Conservation (phyloP, 2,329 filamentous ascomycete species). For the Diaporthe capsici region DNA sequence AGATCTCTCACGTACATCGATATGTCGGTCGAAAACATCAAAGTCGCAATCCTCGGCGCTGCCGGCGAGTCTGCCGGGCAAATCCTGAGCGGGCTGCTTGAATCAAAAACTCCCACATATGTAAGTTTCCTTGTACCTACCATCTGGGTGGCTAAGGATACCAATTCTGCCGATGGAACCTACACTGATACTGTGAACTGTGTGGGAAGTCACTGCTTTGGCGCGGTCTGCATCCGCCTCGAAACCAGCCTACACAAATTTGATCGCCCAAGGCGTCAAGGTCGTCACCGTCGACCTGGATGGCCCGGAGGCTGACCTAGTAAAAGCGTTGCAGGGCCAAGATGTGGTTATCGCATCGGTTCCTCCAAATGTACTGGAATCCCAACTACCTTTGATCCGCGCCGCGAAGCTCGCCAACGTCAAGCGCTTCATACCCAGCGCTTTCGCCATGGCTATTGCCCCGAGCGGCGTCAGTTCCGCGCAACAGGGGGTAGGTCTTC, state of each 20-base stretch:
- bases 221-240: neutral
- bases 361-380: neutral
- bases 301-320: neutral
- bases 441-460: neutral
- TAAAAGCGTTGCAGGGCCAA: neutral
- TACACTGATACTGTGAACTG: neutral
- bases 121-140: neutral
- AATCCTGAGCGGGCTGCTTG: neutral
- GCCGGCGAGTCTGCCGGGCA: neutral
- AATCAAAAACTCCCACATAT: neutral
- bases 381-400: neutral
- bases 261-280: constrained; percentile 44
- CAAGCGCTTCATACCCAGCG: neutral
- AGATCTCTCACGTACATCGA: neutral
- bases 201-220: neutral
- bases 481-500: neutral
- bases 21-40: neutral
- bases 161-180: neutral
- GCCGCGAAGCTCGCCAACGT: neutral
- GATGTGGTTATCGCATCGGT: neutral
- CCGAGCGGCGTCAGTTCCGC: neutral
- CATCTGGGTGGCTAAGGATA: neutral
- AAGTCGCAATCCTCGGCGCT: neutral
- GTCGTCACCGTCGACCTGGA: neutral
- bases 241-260: neutral